A percentile compares a stretch with the other conserved stretches of the same genome.
phyloP scores from a whole-genome alignment of 805 yeast genomes.

The Candida maltosa region DNA sequence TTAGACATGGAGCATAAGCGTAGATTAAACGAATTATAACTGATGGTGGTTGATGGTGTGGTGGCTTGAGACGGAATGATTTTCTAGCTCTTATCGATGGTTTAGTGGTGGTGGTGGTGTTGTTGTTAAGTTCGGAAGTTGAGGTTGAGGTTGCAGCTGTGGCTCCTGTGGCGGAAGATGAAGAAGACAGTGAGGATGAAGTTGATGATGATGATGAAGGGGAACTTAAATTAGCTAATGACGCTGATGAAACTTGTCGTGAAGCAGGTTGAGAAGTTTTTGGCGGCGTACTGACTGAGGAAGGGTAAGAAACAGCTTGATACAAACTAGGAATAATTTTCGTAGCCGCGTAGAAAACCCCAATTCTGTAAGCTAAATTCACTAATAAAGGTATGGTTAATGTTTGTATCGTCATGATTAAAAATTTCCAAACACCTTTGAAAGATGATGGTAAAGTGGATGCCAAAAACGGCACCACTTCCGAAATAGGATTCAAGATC shows the following conservation, averaged over 20 bases:
- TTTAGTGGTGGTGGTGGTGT: background rate
- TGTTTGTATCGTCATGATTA: conserved; percentile 51
- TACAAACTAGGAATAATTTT: conserved; percentile 83
- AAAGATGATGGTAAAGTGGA: conserved; percentile 52
- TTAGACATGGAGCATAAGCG: conserved; percentile 89
- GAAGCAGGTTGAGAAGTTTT: conserved; percentile 37
- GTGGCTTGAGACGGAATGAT: conserved; percentile 14
- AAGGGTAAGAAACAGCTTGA: conserved; percentile 32
- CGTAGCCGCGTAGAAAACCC: conserved; percentile 88
- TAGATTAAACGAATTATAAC: conserved; percentile 50
- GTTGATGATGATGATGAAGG: conserved; percentile 11
- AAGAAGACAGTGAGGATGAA: conserved; percentile 2
- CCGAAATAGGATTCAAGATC: conserved; percentile 29
- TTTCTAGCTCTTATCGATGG: conserved; percentile 5
- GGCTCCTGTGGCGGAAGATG: too few species aligned
- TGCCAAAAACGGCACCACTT: conserved; percentile 43
- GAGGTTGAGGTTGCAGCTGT: too few species aligned
- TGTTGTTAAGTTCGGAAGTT: too few species aligned
- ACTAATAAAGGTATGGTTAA: conserved; percentile 78
- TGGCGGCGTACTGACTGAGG: conserved; percentile 33
- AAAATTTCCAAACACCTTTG: conserved; percentile 52
- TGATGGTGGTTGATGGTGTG: conserved; percentile 18
- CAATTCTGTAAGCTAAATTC: conserved; percentile 79
- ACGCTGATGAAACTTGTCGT: conserved; percentile 27
- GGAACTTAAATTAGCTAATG: conserved; percentile 17